Evolutionary conservation across 441 rosid genomes (phyloP), one percentile per base, ranked within the genome.

Genomic region (Euphorbia schlechtendalii): DNA sequence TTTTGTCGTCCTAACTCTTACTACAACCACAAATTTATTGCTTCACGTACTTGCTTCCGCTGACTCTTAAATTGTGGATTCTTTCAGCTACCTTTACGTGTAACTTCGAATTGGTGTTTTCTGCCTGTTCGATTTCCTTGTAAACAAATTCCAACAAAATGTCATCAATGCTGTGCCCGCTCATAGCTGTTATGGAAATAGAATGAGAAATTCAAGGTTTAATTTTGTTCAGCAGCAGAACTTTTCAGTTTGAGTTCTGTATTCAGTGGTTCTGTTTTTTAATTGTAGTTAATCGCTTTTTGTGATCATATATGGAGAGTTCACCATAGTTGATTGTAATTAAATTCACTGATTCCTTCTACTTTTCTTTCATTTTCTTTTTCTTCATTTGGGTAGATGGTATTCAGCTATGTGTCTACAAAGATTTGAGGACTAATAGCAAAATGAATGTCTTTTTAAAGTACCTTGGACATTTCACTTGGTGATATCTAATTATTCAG

Each of bases 231-330:
- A 12, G 32, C 15, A 41, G 53, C 38, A 22, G 38, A 24, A 24
- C 28, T 25, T 24, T 61, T 43, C 34, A 14, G 21, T 43, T 22
- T 36, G 22, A 41, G 9, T n/a, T 41, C 24, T 59, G 28, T 41
- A 18, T 59, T 56, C 36, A 56, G 20, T 56, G 38, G 38, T 27
- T 56, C 20, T 32, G 34, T 51, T 0, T 22, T 17, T 17, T 22
- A 17, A 56, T 56, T 56, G 59, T 15, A 27, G 38, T 15, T 5
- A 56, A 56, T 56, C 3, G 59, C 59, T 27, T 56, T 48, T 62
- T 14, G 13, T 49, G 38, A 56, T 17, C 17, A 17, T 3, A 61
- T 17, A 45, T 43, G 27, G 20, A 61, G 25, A 45, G 15, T 25
- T 49, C 14, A 22, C 13, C 21, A 0, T 48, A n/a, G 27, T 46